A percentile compares a stretch with the other conserved stretches of the same genome.
These are phyloP conservation scores for Erysimum pusillum DNA, from an alignment of 441 rosid species.

Conservation along the genomic window DNA sequence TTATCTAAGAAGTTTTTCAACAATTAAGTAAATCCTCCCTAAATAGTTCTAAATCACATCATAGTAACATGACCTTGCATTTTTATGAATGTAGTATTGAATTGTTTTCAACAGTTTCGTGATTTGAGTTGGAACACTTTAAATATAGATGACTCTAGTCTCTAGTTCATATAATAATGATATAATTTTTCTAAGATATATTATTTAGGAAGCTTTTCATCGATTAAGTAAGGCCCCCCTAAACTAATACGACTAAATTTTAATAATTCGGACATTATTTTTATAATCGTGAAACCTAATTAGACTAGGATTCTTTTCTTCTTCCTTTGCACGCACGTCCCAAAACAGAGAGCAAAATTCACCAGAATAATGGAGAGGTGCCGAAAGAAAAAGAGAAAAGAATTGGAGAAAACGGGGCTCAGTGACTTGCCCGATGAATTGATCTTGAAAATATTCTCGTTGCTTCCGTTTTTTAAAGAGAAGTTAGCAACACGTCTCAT, in stretches of 20 bases:
- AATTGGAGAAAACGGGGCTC: neutral
- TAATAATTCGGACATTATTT: neutral
- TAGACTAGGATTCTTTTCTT: neutral
- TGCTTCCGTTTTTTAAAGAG: neutral
- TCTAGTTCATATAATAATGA: no score
- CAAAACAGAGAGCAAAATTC: neutral
- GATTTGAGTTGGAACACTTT: no score
- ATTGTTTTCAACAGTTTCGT: no score
- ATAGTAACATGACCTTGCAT: no score
- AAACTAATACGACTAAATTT: neutral
- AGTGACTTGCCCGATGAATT: slow-evolving; percentile 14
- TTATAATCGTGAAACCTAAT: neutral
- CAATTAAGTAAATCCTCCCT: no score
- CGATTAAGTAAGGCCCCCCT: no score
- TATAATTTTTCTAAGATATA: no score
- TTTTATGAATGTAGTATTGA: neutral
- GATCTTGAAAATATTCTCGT: slow-evolving; percentile 9
- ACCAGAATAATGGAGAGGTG: neutral
- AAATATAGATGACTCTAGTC: no score
- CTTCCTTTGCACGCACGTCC: neutral
- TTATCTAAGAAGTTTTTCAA: no score
- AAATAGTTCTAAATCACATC: no score
- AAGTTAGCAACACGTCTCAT: neutral
- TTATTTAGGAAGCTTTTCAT: no score
- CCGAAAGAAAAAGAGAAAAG: neutral